Evolutionary conservation across 2,329 filamentous ascomycete species (phyloP), one percentile per base, ranked within the genome.

Genomic region (Magnaporthiopsis incrustans): DNA sequence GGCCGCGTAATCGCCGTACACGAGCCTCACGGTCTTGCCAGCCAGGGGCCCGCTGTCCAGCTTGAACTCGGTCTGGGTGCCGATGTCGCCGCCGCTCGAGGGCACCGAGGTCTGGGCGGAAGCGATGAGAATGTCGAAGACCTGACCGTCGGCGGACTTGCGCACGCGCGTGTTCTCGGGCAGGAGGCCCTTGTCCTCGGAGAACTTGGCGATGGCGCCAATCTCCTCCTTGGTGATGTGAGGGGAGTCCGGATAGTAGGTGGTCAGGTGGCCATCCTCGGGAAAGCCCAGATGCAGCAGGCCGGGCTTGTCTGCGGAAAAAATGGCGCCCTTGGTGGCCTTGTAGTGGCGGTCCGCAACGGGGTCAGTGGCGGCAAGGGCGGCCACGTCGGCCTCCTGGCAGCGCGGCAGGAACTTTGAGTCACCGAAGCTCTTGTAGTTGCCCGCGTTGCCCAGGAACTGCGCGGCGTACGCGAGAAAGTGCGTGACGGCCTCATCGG

Each of bases 341-440:
- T 87, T 81, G 74, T 90, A 90, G 69, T 86, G 82, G 67, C 81
- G 80, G 71, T 84, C 79, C 8, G 89, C 85, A 63, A 89, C 85
- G 2, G 84, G 77, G 14, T 44, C 53, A 22, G 83, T 81, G 22
- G 81, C 79, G 59, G 88, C 87, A 44, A 94, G 79, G 66, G 87
- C 83, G 62, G 85, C 82, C 66, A 93, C 82, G 6, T 81, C 83
- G 65, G 84, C 82, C 68, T 87, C 82, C 8, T 82, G 79, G 71
- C 89, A 85, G 69, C 90, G 82, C 2, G 91, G 91, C 65, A 95
- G 83, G 72, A 95, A 93, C 73, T 95, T 95, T 70, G 88, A 85
- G 75, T 95, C 90, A 58, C 91, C 91, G 71, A 93, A 94, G 69
- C 89, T 89, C 78, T 94, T 94, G 78, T 94, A 95, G 76, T 95